phyloP scores from a whole-genome alignment of 1,139 yeast species.

The Zygosaccharomyces sapae region DNA sequence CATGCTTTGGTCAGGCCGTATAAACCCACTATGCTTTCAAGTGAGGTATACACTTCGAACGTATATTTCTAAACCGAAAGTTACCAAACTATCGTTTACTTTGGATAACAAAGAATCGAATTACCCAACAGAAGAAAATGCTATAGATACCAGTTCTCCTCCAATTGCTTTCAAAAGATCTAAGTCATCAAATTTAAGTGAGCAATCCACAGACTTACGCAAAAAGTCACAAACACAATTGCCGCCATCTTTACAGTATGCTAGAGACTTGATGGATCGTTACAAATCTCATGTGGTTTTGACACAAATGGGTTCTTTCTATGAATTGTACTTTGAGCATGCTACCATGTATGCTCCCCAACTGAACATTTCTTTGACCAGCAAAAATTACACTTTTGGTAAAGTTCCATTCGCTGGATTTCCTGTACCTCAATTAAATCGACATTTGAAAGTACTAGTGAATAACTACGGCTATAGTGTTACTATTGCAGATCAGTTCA shows the following conservation, averaged over 20 bases:
- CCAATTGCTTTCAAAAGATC: background rate
- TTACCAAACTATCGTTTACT: constrained; percentile 10
- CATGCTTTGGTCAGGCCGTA: constrained; percentile 1
- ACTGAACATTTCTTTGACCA: constrained; percentile 60
- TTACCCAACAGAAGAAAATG: background rate
- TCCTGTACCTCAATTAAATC: constrained; percentile 65
- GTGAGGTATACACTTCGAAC: constrained; percentile 6
- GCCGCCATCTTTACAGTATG: constrained; percentile 35
- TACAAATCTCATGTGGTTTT: constrained; percentile 70
- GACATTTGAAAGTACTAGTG: constrained; percentile 70
- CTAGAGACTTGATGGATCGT: constrained; percentile 44
- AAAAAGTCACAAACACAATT: constrained; percentile 7
- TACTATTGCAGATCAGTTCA: constrained; percentile 72
- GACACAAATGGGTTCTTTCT: constrained; percentile 87
- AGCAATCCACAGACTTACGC: background rate
- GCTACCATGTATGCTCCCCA: constrained; percentile 71
- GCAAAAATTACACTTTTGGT: constrained; percentile 44
- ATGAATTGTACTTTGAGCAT: constrained; percentile 83
- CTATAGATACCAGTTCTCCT: constrained; percentile 5
- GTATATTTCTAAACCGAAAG: constrained; percentile 5
- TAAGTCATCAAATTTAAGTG: background rate
- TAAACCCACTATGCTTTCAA: background rate
- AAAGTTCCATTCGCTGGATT: constrained; percentile 87
- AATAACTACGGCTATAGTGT: constrained; percentile 66
- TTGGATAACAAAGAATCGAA: background rate